Evolutionary conservation across 2,329 filamentous ascomycete species (phyloP).

Genomic region (Acephala macrosclerotiorum): DNA sequence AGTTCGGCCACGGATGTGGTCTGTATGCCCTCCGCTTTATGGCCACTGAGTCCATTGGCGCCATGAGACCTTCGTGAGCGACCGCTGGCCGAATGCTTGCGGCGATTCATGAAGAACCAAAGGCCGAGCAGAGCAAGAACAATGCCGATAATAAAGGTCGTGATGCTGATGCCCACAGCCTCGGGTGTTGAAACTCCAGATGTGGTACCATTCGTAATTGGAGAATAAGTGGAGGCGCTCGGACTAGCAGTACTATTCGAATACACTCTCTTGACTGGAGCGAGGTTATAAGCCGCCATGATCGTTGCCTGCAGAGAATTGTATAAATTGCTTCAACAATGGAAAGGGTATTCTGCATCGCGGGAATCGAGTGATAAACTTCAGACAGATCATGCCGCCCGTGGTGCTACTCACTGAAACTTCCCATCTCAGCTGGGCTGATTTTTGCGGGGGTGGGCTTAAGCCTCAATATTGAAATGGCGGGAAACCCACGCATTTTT

Average conservation of each 20-base stretch:
- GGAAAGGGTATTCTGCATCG: background rate
- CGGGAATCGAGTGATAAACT: background rate
- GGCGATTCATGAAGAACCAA: conserved; percentile 14
- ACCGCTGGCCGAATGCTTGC: background rate
- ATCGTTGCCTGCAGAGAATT: background rate
- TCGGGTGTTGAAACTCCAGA: conserved; percentile 20
- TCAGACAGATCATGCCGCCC: background rate
- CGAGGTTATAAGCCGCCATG: background rate
- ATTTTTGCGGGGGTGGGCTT: background rate
- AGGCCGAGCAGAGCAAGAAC: conserved; percentile 1
- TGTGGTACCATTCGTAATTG: background rate
- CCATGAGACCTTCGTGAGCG: background rate
- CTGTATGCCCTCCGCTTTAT: background rate
- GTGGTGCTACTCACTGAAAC: background rate
- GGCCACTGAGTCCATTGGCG: background rate
- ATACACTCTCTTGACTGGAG: no score
- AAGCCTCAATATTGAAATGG: conserved; percentile 3
- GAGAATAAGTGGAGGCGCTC: no score
- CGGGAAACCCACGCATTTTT: background rate
- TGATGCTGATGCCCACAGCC: conserved; percentile 7
- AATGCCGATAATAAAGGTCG: conserved; percentile 1
- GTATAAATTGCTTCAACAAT: background rate
- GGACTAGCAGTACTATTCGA: no score
- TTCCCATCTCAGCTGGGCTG: conserved; percentile 3
- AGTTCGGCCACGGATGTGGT: conserved; percentile 30